Percentiles rank a stretch among this genome's conserved stretches.
Evolutionary conservation across 257 asterid genomes (phyloP).

Genomic region (Pogostemon cablin): DNA sequence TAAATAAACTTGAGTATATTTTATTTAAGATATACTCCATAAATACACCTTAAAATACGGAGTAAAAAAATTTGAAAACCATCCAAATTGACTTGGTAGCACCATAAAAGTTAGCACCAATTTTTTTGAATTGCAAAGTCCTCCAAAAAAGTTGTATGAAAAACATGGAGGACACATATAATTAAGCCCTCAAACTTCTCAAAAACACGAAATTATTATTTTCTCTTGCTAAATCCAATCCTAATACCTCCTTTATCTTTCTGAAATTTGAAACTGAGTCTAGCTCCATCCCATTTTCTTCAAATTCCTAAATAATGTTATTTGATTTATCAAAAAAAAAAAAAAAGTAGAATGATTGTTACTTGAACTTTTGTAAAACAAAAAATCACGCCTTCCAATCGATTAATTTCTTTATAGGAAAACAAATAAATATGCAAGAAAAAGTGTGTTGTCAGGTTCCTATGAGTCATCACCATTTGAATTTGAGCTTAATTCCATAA

Average conservation of each 20-base stretch:
- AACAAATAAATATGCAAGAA: conserved; percentile 25
- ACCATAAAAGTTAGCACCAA: conserved; percentile 31
- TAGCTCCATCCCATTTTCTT: conserved; percentile 11
- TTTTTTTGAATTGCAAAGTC: conserved; percentile 7
- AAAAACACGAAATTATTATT: background rate
- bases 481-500: conserved; percentile 30
- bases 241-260: conserved; percentile 18
- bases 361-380: conserved; percentile 34
- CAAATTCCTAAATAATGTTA: conserved; percentile 3
- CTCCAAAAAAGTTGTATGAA: background rate
- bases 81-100: background rate
- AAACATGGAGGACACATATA: conserved; percentile 3
- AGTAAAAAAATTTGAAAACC: too few species aligned
- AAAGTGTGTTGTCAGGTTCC: conserved; percentile 4
- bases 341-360: conserved; percentile 32
- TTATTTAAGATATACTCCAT: too few species aligned
- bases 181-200: conserved; percentile 21
- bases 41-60: too few species aligned
- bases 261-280: conserved; percentile 28
- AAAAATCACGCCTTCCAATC: conserved; percentile 39
- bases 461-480: conserved; percentile 27
- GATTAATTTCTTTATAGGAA: conserved; percentile 15
- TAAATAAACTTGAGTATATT: too few species aligned
- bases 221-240: conserved; percentile 22
- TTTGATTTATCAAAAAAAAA: background rate